Percentiles rank a stretch among this genome's conserved stretches.
phyloP scores from a whole-genome alignment of 2,329 filamentous ascomycete genomes.

The Ceratocystis alfenasii region DNA sequence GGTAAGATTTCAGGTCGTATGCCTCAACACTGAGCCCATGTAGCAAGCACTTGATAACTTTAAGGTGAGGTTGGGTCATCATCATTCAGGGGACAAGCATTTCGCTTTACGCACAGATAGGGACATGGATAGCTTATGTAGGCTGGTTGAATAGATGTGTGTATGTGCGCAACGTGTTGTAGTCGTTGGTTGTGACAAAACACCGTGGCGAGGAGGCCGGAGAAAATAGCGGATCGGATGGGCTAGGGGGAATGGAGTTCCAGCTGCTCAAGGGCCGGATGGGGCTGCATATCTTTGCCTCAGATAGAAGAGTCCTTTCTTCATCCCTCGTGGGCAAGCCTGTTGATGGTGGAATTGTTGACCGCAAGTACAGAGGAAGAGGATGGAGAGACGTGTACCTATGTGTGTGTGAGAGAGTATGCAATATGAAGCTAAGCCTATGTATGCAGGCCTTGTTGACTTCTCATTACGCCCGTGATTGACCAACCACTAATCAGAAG shows the following conservation, averaged over 20 bases:
- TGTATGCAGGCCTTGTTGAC: neutral
- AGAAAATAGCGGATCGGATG: neutral
- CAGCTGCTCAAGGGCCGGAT: conserved; percentile 6
- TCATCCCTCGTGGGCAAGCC: too few relatives aligned
- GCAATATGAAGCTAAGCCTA: neutral
- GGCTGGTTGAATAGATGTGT: neutral
- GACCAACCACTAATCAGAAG: neutral
- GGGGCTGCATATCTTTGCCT: neutral
- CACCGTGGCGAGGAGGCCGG: neutral
- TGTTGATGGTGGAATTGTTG: too few relatives aligned
- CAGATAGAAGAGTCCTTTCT: too few relatives aligned
- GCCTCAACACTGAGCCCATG: neutral
- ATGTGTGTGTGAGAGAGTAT: neutral
- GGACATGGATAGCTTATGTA: conserved; percentile 1
- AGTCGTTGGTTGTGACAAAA: neutral
- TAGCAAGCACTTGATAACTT: neutral
- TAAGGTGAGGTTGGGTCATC: neutral
- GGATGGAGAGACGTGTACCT: neutral
- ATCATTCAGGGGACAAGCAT: neutral
- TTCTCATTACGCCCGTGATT: neutral
- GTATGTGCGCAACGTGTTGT: neutral
- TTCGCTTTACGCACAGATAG: neutral
- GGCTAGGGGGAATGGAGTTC: neutral
- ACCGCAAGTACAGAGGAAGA: too few relatives aligned
- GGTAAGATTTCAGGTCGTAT: neutral